Conservation (phyloP, 257 asterid genomes). For the Nicotiana tabacum region DNA sequence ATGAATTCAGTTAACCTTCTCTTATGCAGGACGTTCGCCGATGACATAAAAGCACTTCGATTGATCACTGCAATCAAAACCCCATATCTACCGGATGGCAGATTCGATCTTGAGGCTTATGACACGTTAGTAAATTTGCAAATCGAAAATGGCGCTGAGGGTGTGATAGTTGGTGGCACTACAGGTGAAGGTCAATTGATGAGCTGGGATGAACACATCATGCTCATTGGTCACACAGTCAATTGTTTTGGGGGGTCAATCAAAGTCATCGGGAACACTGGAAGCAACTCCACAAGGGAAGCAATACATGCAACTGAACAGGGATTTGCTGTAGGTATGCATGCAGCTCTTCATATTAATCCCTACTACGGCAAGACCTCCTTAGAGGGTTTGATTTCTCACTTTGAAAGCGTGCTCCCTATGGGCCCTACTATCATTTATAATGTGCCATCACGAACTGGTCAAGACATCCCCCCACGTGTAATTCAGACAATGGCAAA, state of each 20-base stretch:
- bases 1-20: neutral
- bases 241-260: conserved; percentile 80
- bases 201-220: conserved; percentile 92
- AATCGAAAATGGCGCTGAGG: conserved; percentile 71
- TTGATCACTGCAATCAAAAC: conserved; percentile 79
- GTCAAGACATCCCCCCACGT: conserved; percentile 71
- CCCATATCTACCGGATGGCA: conserved; percentile 81
- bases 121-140: conserved; percentile 65
- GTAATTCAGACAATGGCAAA: conserved; percentile 37
- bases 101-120: conserved; percentile 85
- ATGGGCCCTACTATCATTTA: conserved; percentile 91
- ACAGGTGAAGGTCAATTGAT: conserved; percentile 93
- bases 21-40: conserved; percentile 62
- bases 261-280: conserved; percentile 86
- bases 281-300: conserved; percentile 87
- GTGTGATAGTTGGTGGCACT: conserved; percentile 82
- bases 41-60: conserved; percentile 67
- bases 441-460: conserved; percentile 82
- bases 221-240: conserved; percentile 88
- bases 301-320: conserved; percentile 91
- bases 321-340: conserved; percentile 97
- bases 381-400: conserved; percentile 63
- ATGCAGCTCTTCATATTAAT: conserved; percentile 82
- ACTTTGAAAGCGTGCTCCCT: conserved; percentile 63
- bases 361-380: conserved; percentile 94